phyloP scores from a whole-genome alignment of 1,284 basidiomycete genomes.

The Anthracocystis setariae region DNA sequence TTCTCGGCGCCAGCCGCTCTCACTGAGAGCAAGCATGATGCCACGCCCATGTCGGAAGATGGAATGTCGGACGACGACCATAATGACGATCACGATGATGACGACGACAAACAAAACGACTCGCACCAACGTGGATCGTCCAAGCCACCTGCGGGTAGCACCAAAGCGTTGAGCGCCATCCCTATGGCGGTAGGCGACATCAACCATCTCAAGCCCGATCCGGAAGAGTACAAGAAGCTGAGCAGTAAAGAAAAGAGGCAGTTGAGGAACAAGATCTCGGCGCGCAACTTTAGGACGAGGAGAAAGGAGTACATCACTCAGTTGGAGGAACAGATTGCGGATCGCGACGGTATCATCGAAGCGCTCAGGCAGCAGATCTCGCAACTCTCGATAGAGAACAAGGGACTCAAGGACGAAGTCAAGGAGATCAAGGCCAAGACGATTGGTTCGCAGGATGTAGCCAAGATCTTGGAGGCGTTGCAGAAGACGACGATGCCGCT shows the following conservation, averaged over 20 bases:
- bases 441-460: constrained; percentile 54
- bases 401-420: constrained; percentile 73
- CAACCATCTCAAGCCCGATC: constrained; percentile 72
- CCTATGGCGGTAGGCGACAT: constrained; percentile 41
- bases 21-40: constrained; percentile 11
- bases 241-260: constrained; percentile 95
- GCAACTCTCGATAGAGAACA: constrained; percentile 81
- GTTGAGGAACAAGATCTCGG: constrained; percentile 94
- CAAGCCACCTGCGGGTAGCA: too few relatives aligned
- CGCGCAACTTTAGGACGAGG: constrained; percentile 90
- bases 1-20: constrained; percentile 2
- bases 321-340: constrained; percentile 90
- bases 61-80: constrained; percentile 46
- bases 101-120: constrained; percentile 18
- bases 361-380: constrained; percentile 87
- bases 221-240: constrained; percentile 95
- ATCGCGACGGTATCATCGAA: constrained; percentile 88
- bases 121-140: constrained; percentile 14
- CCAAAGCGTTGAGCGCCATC: constrained; percentile 40
- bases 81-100: constrained; percentile 18
- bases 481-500: constrained; percentile 74
- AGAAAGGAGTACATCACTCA: constrained; percentile 95
- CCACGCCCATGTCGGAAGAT: constrained; percentile 47
- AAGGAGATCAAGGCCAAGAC: constrained; percentile 75
- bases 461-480: constrained; percentile 74